A percentile compares a stretch with the other conserved stretches of the same genome.
Conservation (phyloP, 331 rosid genomes). For the Saraca asoca region DNA sequence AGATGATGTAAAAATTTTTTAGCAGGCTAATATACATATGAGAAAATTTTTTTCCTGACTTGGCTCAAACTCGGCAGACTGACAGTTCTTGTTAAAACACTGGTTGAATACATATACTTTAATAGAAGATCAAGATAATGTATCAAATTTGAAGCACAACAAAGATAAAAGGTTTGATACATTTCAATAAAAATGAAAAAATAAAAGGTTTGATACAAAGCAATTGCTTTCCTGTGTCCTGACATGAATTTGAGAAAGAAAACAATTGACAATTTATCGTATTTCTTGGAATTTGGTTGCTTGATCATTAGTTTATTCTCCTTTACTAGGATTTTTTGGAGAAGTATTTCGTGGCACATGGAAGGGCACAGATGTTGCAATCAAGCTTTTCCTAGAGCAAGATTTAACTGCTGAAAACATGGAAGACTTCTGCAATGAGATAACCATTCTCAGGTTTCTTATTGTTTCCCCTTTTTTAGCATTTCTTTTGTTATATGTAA, state of each 20-base stretch:
- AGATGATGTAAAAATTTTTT: too few species aligned
- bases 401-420: conserved; percentile 92
- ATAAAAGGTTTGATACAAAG: too few species aligned
- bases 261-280: not conserved
- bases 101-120: too few species aligned
- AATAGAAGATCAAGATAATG: too few species aligned
- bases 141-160: too few species aligned
- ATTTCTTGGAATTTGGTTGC: conserved; percentile 22
- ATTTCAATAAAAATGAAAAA: too few species aligned
- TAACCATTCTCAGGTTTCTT: conserved; percentile 85
- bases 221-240: too few species aligned
- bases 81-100: too few species aligned
- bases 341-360: conserved; percentile 95
- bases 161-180: too few species aligned
- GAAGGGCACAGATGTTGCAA: conserved; percentile 98
- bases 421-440: conserved; percentile 99
- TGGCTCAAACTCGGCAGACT: too few species aligned
- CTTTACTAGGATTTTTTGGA: conserved; percentile 86
- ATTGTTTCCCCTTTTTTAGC: conserved; percentile 14
- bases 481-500: conserved; percentile 18
- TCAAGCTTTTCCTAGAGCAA: conserved; percentile 95
- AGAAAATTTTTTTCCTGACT: too few species aligned
- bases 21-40: too few species aligned
- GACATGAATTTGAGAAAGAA: not conserved
- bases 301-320: conserved; percentile 29